Base-by-base conservation (phyloP, 768 basidiomycete genomes). In the Suillus fuscotomentosus region DNA sequence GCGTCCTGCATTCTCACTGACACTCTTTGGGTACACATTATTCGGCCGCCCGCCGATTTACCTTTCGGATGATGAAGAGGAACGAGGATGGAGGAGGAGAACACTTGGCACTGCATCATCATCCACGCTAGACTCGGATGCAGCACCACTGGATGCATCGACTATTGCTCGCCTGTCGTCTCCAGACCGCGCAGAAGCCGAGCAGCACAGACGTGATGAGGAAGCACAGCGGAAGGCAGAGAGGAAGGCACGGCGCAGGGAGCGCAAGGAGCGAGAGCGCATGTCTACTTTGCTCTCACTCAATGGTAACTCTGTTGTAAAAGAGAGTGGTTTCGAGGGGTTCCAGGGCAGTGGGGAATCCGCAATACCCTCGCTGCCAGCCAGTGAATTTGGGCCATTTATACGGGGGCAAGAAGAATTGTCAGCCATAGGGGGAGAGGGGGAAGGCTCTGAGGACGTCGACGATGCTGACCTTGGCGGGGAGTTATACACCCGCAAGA, bases 111-210 rank as follows among this genome's bases (percentile, higher is more conserved):
- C 70, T 2, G 38, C 66, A 10, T 77, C 76, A 24, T 74, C 80
- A 3, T 75, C 78, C 5, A 88, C 87, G 5, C 81, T 90, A 50
- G 90, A 91, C 73, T 86, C 87, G 0, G 90, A 91, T 66, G 89
- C 90, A 3, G 84, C 89, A 6, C 85, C 85, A 1, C 77, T 92
- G 15, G 88, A 88, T 60, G 73, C 84, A 8, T 79, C 83, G 11
- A 77, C 81, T 20, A 89, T 92, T 62, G 83, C 80, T 60, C 79
- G 78, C 36, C 69, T 88, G 43, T 82, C 86, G 7, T 78, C 80
- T 0, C 79, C 81, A 0, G 79, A 75, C 65, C 79, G 76, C 17
- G 60, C 60, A 27, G 76, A 71, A 3, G 75, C 69, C 38, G 74
- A 76, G 42, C 76, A 64, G 72, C 71, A 68, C 8, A 73, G 71